Evolutionary conservation across 163 green algal species (phyloP), one percentile per base, ranked within the genome.

Genomic region (Trebouxiophyceae sp.): DNA sequence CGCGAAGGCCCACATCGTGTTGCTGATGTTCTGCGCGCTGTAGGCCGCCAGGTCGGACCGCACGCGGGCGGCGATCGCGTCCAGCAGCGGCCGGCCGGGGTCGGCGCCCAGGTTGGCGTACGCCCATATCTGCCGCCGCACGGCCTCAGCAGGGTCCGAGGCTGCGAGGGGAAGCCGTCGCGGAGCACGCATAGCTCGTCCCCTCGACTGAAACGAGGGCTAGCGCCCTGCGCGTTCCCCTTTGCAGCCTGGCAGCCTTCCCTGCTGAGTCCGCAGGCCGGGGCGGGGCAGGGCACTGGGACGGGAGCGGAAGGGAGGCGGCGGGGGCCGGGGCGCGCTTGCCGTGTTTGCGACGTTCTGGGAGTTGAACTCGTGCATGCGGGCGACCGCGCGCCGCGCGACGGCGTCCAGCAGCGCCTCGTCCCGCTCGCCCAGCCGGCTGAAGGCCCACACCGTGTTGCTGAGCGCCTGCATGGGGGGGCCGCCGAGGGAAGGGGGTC

Each of bases 341-440:
- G 16, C 39, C 39, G 70, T 74, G 62, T 85, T 83, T 58, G 77
- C 69, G 31, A 86, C 63, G 71, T 86, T 86, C 54, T 87, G 81
- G 12, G 69, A 69, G 60, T 86, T 87, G 71, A 82, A 87, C n/a
- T 28, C 32, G 1, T 46, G 73, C 2, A 84, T 66, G 5, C 26
- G 20, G 19, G 23, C 47, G 47, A 5, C 8, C 5, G 22, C 23
- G 5, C 23, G 22, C 26, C 5, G 8, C 4, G 54, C 54, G 3
- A 68, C 32, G 23, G 60, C 65, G 57, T 70, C 62, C 62, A 86
- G 58, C 30, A 87, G 60, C 59, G 60, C 45, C n/a, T 64, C 45
- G 28, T 77, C 47, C 33, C 66, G 19, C 20, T 72, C n/a, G 1
- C 60, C 72, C 47, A 82, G 70, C 70, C 84, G 86, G 32, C 67